Conservation (phyloP, 768 basidiomycete species). For the Hebeloma cylindrosporum region DNA sequence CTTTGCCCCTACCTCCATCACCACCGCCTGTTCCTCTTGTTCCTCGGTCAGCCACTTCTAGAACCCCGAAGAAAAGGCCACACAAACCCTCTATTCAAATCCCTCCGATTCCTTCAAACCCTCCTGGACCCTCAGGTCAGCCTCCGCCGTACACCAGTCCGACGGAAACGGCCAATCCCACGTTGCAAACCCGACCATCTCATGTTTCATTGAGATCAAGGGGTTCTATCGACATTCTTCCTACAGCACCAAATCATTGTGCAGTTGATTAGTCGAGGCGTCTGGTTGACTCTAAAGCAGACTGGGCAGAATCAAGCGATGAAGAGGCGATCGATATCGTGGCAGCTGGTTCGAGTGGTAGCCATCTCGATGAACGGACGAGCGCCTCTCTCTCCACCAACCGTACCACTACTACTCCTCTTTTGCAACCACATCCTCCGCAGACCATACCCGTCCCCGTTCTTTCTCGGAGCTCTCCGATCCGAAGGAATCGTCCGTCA, state of each 20-base stretch:
- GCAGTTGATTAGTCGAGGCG: constrained; percentile 31
- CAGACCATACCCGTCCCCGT: constrained; percentile 26
- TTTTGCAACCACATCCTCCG: constrained; percentile 24
- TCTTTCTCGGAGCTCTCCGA: constrained; percentile 29
- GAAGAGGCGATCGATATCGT: constrained; percentile 85
- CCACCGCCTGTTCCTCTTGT: constrained; percentile 37
- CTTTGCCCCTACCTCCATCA: constrained; percentile 29
- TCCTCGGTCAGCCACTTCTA: constrained; percentile 43
- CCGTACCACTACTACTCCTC: constrained; percentile 24
- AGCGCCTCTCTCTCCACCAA: constrained; percentile 50
- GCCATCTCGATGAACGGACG: constrained; percentile 82
- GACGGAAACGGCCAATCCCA: constrained; percentile 32
- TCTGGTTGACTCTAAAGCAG: constrained; percentile 49
- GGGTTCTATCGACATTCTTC: constrained; percentile 60
- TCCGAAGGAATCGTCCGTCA: constrained; percentile 58
- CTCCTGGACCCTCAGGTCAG: constrained; percentile 45
- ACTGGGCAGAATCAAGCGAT: constrained; percentile 83
- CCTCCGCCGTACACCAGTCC: constrained; percentile 65
- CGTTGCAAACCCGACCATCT: constrained; percentile 41
- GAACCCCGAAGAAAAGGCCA: constrained; percentile 33
- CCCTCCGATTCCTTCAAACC: constrained; percentile 20
- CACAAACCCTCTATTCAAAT: constrained; percentile 30
- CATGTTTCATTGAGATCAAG: constrained; percentile 43
- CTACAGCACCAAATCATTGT: constrained; percentile 42
- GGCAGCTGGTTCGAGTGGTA: constrained; percentile 79